Evolutionary conservation across 495 filamentous ascomycete genomes (phyloP).

Genomic region (Talaromyces stipitatus): DNA sequence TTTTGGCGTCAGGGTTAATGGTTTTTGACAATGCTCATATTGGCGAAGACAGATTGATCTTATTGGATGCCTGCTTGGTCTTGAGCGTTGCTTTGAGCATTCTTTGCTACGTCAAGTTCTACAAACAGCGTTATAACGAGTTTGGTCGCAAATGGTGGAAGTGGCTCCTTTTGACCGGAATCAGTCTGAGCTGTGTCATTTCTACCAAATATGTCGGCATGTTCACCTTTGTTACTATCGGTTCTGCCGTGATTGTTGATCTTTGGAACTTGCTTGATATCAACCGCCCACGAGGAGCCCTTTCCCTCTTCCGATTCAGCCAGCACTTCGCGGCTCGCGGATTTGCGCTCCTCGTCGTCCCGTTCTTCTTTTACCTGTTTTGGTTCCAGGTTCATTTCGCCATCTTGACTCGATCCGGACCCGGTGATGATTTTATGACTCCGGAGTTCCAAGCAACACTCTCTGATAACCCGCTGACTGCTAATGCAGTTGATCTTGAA

Average conservation of each 20-base stretch:
- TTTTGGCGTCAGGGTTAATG: conserved; percentile 77
- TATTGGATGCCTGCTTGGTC: conserved; percentile 90
- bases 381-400: conserved; percentile 99
- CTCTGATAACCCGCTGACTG: conserved; percentile 85
- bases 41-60: conserved; percentile 90
- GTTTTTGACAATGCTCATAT: conserved; percentile 98
- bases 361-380: conserved; percentile 97
- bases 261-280: conserved; percentile 92
- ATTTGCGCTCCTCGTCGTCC: conserved; percentile 76
- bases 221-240: conserved; percentile 96
- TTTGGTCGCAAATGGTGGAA: conserved; percentile 99
- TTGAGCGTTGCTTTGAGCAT: conserved; percentile 93
- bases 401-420: conserved; percentile 79
- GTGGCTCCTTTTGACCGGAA: conserved; percentile 91
- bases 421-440: conserved; percentile 98
- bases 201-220: conserved; percentile 96
- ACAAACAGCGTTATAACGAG: conserved; percentile 84
- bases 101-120: conserved; percentile 92
- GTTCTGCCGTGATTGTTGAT: conserved; percentile 86
- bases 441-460: conserved; percentile 97
- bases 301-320: conserved; percentile 68
- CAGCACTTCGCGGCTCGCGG: conserved; percentile 86
- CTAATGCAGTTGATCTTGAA: conserved; percentile 75
- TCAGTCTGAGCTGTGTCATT: conserved; percentile 92
- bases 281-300: conserved; percentile 67